A percentile compares a stretch with the other conserved stretches of the same genome.
Evolutionary conservation across 768 basidiomycete genomes (phyloP).

Genomic region (Dioszegia aurantiaca): DNA sequence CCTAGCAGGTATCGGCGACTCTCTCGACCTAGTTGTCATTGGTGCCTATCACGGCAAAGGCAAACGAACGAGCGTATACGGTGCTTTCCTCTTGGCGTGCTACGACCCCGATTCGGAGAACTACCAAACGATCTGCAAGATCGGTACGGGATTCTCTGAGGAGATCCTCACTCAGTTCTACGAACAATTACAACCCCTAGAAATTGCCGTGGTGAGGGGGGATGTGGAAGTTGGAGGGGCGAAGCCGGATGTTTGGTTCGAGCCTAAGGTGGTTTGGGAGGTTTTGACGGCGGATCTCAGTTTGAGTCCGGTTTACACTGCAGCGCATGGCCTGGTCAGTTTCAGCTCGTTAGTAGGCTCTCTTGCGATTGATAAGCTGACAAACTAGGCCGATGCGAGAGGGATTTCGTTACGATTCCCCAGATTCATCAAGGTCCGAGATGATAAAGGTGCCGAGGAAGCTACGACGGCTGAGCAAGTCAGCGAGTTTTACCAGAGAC

Average conservation of each 20-base stretch:
- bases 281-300: conserved; percentile 95
- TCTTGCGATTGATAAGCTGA: not conserved
- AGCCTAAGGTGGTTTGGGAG: conserved; percentile 96
- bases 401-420: conserved; percentile 97
- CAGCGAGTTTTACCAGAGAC: conserved; percentile 89
- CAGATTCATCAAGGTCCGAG: conserved; percentile 83
- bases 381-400: conserved; percentile 62
- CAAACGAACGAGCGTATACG: conserved; percentile 95
- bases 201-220: conserved; percentile 60
- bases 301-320: conserved; percentile 72
- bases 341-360: not conserved
- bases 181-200: conserved; percentile 65
- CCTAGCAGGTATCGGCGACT: conserved; percentile 91
- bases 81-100: conserved; percentile 95
- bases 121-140: conserved; percentile 97
- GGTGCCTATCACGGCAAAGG: conserved; percentile 97
- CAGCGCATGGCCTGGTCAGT: conserved; percentile 47
- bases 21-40: conserved; percentile 94
- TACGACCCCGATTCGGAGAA: conserved; percentile 92
- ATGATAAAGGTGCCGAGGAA: conserved; percentile 89
- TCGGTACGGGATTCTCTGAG: conserved; percentile 96
- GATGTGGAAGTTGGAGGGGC: conserved; percentile 87
- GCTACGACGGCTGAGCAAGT: conserved; percentile 85
- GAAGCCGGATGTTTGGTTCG: conserved; percentile 97
- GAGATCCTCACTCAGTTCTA: conserved; percentile 78